Conservation (phyloP, 1,284 basidiomycete genomes). For the Puccinia coronata region DNA sequence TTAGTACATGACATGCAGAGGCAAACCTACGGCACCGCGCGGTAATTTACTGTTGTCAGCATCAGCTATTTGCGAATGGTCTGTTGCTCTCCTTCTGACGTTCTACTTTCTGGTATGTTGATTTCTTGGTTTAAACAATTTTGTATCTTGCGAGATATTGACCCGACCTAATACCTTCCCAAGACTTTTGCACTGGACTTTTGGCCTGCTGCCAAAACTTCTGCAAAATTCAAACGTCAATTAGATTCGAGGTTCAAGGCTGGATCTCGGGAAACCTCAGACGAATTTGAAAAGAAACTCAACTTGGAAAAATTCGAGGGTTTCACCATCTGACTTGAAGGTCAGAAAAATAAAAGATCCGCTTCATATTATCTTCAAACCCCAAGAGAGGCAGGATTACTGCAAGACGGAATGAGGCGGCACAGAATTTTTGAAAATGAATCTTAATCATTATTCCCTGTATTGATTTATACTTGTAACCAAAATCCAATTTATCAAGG, state of each 20-base stretch:
- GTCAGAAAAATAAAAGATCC: not conserved
- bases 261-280: not conserved
- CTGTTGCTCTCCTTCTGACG: slow-evolving; percentile 15
- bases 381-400: not conserved
- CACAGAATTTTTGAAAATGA: too few relatives aligned
- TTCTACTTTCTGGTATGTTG: slow-evolving; percentile 39
- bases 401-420: too few relatives aligned
- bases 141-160: not conserved
- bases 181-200: slow-evolving; percentile 43
- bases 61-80: slow-evolving; percentile 38
- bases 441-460: too few relatives aligned
- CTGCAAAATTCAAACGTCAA: slow-evolving; percentile 19
- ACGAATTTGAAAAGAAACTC: slow-evolving; percentile 4
- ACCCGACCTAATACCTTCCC: not conserved
- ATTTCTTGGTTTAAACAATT: not conserved
- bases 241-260: not conserved
- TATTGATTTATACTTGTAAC: too few relatives aligned
- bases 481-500: too few relatives aligned
- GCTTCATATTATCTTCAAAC: not conserved
- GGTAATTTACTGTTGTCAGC: slow-evolving; percentile 26
- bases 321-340: not conserved
- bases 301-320: not conserved
- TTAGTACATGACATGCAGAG: slow-evolving; percentile 34
- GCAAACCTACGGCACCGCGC: slow-evolving; percentile 12
- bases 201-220: slow-evolving; percentile 41